These are phyloP conservation scores for Jacaranda copaia DNA, from an alignment of 257 asterid genomes.

Conservation along the genomic window DNA sequence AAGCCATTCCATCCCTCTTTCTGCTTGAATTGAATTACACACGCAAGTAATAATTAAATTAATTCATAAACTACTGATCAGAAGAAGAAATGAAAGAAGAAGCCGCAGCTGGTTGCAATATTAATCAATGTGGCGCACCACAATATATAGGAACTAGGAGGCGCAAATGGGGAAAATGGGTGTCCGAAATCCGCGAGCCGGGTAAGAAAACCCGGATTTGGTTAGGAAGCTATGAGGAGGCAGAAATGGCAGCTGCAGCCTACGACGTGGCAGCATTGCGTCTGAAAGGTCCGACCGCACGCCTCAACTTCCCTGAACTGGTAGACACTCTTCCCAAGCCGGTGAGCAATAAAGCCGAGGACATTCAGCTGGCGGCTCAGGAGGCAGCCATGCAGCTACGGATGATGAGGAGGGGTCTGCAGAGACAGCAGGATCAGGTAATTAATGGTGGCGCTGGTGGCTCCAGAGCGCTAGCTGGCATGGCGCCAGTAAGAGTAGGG, in stretches of 20 bases:
- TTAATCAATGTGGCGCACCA: neutral
- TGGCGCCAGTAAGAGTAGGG: constrained; percentile 48
- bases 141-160: constrained; percentile 43
- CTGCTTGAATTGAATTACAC: neutral
- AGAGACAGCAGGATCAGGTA: neutral
- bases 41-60: too few species aligned
- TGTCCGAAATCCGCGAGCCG: constrained; percentile 52
- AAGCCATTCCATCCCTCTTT: neutral
- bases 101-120: neutral
- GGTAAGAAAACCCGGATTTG: constrained; percentile 50
- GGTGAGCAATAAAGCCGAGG: constrained; percentile 34
- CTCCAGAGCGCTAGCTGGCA: neutral
- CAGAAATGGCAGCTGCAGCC: constrained; percentile 72
- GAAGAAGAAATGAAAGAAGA: neutral
- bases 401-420: neutral
- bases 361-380: constrained; percentile 55
- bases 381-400: constrained; percentile 45
- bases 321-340: constrained; percentile 45
- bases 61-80: too few species aligned
- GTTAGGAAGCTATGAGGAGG: constrained; percentile 44
- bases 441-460: neutral
- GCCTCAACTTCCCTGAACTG: constrained; percentile 60
- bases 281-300: constrained; percentile 48
- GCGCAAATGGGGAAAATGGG: constrained; percentile 58
- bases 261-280: constrained; percentile 64